phyloP scores from a whole-genome alignment of 345 rosid species.

The Arabis alpina region DNA sequence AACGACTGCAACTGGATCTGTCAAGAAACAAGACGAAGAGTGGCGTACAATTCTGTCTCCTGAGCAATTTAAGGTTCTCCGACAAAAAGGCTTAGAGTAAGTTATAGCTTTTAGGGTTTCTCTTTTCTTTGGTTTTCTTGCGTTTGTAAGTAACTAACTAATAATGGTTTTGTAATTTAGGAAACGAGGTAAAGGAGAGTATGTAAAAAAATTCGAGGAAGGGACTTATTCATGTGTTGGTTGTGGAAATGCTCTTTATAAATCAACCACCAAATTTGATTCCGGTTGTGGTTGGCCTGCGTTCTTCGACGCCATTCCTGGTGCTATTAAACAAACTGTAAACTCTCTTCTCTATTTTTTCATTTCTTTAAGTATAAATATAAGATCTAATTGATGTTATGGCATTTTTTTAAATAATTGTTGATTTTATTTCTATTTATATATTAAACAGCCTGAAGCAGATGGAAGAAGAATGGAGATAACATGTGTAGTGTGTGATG shows the following conservation, averaged over 20 bases:
- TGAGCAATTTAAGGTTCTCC: slow-evolving; percentile 74
- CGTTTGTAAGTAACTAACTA: no score
- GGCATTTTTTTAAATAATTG: no score
- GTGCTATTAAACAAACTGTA: slow-evolving; percentile 70
- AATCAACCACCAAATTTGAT: slow-evolving; percentile 72
- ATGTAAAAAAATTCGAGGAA: slow-evolving; percentile 59
- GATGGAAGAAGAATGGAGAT: slow-evolving; percentile 79
- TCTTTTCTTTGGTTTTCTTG: no score
- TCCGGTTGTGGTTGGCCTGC: slow-evolving; percentile 93
- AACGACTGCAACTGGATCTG: slow-evolving; percentile 50
- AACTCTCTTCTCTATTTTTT: no score
- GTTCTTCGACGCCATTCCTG: slow-evolving; percentile 79
- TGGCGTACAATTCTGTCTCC: slow-evolving; percentile 86
- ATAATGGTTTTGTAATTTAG: slow-evolving; percentile 27
- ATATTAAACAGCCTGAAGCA: slow-evolving; percentile 63
- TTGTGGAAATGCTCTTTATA: slow-evolving; percentile 78
- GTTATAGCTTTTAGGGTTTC: slow-evolving; percentile 1
- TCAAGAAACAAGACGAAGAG: slow-evolving; percentile 73
- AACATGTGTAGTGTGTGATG: slow-evolving; percentile 84
- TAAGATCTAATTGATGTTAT: no score
- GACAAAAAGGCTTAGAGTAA: slow-evolving; percentile 86
- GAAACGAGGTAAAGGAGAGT: slow-evolving; percentile 74
- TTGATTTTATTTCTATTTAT: not conserved
- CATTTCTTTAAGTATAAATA: no score
- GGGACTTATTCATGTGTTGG: slow-evolving; percentile 80